A percentile compares a stretch with the other conserved stretches of the same genome.
Conservation (phyloP, 768 basidiomycete species). For the Kwoniella sp. region DNA sequence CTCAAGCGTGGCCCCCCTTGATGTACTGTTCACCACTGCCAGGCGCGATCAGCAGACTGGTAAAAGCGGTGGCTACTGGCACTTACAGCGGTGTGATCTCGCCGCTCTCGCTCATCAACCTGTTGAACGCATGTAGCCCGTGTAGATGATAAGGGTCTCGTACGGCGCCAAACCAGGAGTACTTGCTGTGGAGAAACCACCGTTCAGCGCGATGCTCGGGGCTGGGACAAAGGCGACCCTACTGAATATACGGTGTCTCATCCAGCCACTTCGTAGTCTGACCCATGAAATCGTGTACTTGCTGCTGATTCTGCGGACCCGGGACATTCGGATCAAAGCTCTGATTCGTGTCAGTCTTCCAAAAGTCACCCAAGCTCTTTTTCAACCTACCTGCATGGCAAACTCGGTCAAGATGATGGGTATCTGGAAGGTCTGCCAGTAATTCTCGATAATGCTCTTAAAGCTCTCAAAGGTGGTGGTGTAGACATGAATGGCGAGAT, state of each 20-base stretch:
- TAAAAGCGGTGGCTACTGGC: too few relatives aligned
- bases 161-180: conserved; percentile 39
- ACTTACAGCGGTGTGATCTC: conserved; percentile 30
- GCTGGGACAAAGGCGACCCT: background rate
- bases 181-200: conserved; percentile 13
- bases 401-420: conserved; percentile 40
- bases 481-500: conserved; percentile 39
- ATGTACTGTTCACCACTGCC: conserved; percentile 35
- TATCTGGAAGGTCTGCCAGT: conserved; percentile 22
- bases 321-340: conserved; percentile 40
- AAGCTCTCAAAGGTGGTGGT: conserved; percentile 43
- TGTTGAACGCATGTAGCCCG: conserved; percentile 41
- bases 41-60: background rate
- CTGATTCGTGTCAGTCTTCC: conserved; percentile 2
- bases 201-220: background rate
- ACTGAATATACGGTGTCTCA: conserved; percentile 35
- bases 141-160: conserved; percentile 30
- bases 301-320: conserved; percentile 27
- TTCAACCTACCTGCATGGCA: conserved; percentile 37
- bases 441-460: conserved; percentile 21
- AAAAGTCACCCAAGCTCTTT: too few relatives aligned
- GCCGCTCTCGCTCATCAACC: conserved; percentile 35
- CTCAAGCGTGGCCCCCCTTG: too few relatives aligned
- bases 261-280: conserved; percentile 43
- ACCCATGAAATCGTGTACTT: conserved; percentile 48